Base-by-base conservation (phyloP, 164 flowering plant species). In the Umbilicus rupestris region DNA sequence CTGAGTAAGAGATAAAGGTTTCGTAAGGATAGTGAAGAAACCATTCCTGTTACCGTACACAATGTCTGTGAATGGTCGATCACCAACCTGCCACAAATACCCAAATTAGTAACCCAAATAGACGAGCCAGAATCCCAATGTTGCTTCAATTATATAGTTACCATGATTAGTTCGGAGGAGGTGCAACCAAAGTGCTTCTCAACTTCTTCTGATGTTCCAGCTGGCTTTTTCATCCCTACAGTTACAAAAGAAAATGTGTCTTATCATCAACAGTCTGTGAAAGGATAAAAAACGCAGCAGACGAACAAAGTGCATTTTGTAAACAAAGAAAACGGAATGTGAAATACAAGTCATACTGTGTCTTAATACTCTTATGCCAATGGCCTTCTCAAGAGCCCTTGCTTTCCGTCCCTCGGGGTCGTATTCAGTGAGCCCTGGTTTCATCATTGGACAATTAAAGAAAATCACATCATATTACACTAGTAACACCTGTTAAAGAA, bases 41-140 rank as follows among this genome's bases (percentile, higher is more conserved):
- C 96, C 98, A 78, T 90, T 88, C 66, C 93, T 81, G 70, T 93
- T 93, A 60, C 98, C 97, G 73, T 77, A 93, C 30, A 88, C 97
- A 77, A 88, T 77, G 64, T 90, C 98, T 5, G 92, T 93, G 65
- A 93, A 88, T 31, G 80, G 84, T 5, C 98, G 87, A 79, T 93
- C 98, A 63, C 98, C 98, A 45, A 91, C 93, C 97, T 91, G 78
- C 37, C 39, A 63, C 33, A 75, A 50, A 59, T 52, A 73, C 45
- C 69, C n/a, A 9, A 65, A 28, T 45, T 10, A 59, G n/a, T 59
- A 41, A 58, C 28, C 14, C 24, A 22, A 60, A 62, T 16, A n/a
- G n/a, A 26, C 47, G 3, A 14, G 60, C 15, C 42, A 26, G 30
- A 24, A 11, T 20, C 44, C 6, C 31, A 42, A 63, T n/a, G 42